These are phyloP conservation scores for Begonia peltatifolia DNA, from an alignment of 306 rosid genomes.

Conservation along the genomic window DNA sequence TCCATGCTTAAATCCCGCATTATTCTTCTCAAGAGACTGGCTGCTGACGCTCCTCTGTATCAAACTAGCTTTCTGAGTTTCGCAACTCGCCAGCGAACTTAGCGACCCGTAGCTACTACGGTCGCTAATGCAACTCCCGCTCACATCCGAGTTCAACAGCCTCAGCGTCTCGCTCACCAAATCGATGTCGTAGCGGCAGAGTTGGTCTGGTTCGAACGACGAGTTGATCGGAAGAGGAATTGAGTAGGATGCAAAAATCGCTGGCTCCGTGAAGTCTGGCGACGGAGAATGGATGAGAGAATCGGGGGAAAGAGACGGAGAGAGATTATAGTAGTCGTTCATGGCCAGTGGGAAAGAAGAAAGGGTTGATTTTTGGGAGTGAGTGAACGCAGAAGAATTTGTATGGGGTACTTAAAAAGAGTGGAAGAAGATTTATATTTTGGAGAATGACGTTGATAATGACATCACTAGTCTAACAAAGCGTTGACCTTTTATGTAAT, in stretches of 20 bases:
- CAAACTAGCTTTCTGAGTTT: constrained; percentile 8
- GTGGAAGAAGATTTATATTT: constrained; percentile 3
- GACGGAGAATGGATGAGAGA: constrained; percentile 6
- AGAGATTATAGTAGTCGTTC: constrained; percentile 23
- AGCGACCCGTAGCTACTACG: constrained; percentile 52
- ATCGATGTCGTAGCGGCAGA: constrained; percentile 17
- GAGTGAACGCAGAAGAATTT: constrained; percentile 1
- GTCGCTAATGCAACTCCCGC: constrained; percentile 36
- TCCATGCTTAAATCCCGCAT: constrained; percentile 19
- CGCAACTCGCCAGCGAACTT: constrained; percentile 17
- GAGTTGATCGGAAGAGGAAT: constrained; percentile 3
- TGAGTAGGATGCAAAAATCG: constrained; percentile 5
- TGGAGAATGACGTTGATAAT: constrained; percentile 40
- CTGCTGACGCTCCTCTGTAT: constrained; percentile 45
- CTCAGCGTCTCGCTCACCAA: constrained; percentile 20
- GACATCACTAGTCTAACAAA: constrained; percentile 20
- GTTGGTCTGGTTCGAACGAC: constrained; percentile 5
- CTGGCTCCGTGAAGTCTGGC: neutral
- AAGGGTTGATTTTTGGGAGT: neutral
- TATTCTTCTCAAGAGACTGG: constrained; percentile 33
- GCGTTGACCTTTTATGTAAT: constrained; percentile 34
- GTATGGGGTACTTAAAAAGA: neutral
- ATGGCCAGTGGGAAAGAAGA: constrained; percentile 33
- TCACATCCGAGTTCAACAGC: constrained; percentile 23
- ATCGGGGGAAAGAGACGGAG: constrained; percentile 30